Evolutionary conservation across 106 monocot species (phyloP).

Genomic region (Apostasia ramifera): DNA sequence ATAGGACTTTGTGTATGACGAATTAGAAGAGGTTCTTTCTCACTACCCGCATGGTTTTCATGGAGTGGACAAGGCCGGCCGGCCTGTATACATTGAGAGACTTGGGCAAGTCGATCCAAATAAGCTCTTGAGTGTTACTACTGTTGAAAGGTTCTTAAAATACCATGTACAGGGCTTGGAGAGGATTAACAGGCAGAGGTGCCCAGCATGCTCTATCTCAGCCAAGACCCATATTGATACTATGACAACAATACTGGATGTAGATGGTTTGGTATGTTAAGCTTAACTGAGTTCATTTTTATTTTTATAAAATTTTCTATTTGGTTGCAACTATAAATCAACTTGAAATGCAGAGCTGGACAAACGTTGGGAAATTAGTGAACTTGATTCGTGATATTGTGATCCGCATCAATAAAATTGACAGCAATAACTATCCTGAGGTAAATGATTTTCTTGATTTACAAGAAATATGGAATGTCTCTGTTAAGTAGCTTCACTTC

Average conservation of each 20-base stretch:
- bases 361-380: conserved; percentile 41
- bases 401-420: conserved; percentile 43
- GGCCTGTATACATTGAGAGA: conserved; percentile 84
- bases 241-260: conserved; percentile 73
- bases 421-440: conserved; percentile 52
- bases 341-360: conserved; percentile 34
- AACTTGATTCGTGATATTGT: conserved; percentile 44
- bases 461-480: not conserved
- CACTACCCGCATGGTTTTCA: conserved; percentile 87
- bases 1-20: conserved; percentile 68
- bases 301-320: not conserved
- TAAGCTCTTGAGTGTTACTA: conserved; percentile 70
- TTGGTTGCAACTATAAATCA: not conserved
- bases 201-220: conserved; percentile 67
- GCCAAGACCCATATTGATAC: conserved; percentile 57
- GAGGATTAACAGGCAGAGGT: conserved; percentile 48
- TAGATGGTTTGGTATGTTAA: conserved; percentile 49
- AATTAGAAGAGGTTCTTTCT: conserved; percentile 56
- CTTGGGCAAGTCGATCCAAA: conserved; percentile 69
- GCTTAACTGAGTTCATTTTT: not conserved
- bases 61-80: conserved; percentile 78
- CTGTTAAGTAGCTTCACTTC: conserved; percentile 10
- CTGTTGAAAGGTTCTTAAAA: conserved; percentile 65
- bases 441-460: conserved; percentile 7
- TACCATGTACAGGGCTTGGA: conserved; percentile 89